Percentiles rank a stretch among this genome's conserved stretches.
Conservation (phyloP, 495 filamentous ascomycete genomes). For the Aspergillus affinis region DNA sequence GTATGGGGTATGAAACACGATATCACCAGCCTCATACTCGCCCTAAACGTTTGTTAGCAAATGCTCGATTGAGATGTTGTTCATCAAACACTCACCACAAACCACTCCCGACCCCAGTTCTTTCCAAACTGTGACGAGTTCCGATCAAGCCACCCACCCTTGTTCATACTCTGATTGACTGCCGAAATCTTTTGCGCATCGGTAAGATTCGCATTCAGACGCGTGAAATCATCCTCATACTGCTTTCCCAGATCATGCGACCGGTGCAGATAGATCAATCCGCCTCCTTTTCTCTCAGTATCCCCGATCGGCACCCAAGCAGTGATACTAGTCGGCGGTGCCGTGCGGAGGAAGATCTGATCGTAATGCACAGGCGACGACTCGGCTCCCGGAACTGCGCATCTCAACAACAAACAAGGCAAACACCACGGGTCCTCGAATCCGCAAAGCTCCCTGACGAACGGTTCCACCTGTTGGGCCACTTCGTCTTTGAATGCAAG, state of each 20-base stretch:
- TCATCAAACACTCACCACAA: background rate
- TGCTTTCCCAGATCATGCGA: conserved; percentile 23
- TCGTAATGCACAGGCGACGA: conserved; percentile 54
- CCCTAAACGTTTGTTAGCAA: conserved; percentile 21
- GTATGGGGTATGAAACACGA: conserved; percentile 54
- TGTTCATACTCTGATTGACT: conserved; percentile 10
- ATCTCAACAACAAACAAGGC: conserved; percentile 40
- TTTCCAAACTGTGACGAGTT: conserved; percentile 16
- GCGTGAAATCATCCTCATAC: conserved; percentile 38
- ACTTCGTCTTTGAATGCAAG: conserved; percentile 43
- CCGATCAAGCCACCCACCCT: conserved; percentile 14
- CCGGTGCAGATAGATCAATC: conserved; percentile 50
- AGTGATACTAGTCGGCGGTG: conserved; percentile 44
- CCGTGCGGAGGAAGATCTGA: conserved; percentile 49
- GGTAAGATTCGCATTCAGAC: conserved; percentile 28
- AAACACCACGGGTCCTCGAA: conserved; percentile 42
- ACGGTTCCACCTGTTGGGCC: conserved; percentile 39
- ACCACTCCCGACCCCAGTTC: conserved; percentile 6
- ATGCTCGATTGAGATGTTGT: background rate
- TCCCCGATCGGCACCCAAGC: conserved; percentile 54
- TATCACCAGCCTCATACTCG: conserved; percentile 53
- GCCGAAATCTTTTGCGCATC: conserved; percentile 32
- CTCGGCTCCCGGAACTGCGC: conserved; percentile 49
- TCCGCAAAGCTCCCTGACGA: conserved; percentile 42
- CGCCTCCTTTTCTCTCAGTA: conserved; percentile 41